phyloP scores from a whole-genome alignment of 202 grass and related monocot genomes.

The Thinopyrum obtusiflorum region DNA sequence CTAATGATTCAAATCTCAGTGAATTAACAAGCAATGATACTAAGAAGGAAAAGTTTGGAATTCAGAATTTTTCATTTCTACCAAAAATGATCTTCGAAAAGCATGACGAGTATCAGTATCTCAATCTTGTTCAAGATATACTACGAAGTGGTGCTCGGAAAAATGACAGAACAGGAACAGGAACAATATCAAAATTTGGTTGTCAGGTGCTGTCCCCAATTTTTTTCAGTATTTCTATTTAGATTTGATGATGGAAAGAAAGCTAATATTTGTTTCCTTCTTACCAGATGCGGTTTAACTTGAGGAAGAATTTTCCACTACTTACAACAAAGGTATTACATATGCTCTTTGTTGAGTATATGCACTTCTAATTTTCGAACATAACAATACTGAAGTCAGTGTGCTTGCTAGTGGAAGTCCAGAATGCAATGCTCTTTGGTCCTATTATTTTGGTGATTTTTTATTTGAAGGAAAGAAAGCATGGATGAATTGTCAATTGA shows the following conservation, averaged over 20 bases:
- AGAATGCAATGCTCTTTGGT: neutral
- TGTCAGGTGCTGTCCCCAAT: conserved; percentile 58
- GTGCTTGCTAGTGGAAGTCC: neutral
- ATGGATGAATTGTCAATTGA: neutral
- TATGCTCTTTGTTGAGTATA: neutral
- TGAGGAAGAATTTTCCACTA: conserved; percentile 72
- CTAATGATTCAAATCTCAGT: conserved; percentile 23
- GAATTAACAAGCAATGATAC: conserved; percentile 4
- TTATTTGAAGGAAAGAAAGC: neutral
- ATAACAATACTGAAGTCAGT: neutral
- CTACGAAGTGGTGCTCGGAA: conserved; percentile 56
- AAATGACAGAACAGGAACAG: conserved; percentile 85
- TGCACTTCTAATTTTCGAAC: neutral
- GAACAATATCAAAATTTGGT: conserved; percentile 88
- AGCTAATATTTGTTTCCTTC: conserved; percentile 9
- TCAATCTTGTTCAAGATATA: conserved; percentile 76
- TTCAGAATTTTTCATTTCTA: conserved; percentile 64
- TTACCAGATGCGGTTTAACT: conserved; percentile 82
- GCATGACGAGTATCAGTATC: conserved; percentile 75
- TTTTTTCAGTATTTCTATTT: neutral
- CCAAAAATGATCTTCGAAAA: conserved; percentile 65
- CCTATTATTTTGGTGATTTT: neutral
- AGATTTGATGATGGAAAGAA: neutral
- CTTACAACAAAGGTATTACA: conserved; percentile 77
- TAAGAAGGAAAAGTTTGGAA: conserved; percentile 62